Conservation (phyloP, 129 eudicot species). For the Oenanthe sinensis region DNA sequence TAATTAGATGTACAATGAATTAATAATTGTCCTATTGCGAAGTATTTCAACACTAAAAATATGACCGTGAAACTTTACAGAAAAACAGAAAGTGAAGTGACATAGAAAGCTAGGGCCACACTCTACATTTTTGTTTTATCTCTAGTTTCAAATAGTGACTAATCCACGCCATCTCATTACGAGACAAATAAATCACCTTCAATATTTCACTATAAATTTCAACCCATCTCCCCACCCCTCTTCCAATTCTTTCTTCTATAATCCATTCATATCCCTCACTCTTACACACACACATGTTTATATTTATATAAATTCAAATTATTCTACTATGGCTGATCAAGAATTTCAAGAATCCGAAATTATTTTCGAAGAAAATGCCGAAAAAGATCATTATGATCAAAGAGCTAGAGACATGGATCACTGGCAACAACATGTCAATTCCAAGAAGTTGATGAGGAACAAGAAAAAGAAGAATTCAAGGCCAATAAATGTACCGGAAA, state of each 20-base stretch:
- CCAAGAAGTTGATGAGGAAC: constrained; percentile 12
- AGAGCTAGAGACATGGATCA: not conserved
- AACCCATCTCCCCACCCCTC: not conserved
- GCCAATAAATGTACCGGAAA: constrained; percentile 34
- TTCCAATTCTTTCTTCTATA: not conserved
- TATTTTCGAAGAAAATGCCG: constrained; percentile 18
- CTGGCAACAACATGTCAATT: not conserved
- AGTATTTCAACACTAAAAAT: not conserved
- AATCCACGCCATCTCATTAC: constrained; percentile 1
- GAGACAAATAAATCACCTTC: not conserved
- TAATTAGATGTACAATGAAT: not conserved
- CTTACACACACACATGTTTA: not conserved
- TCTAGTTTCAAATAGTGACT: not conserved
- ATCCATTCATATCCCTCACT: not conserved
- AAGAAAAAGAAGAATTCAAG: constrained; percentile 13
- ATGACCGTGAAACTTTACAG: not conserved
- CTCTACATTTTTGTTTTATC: not conserved
- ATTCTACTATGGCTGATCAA: constrained; percentile 4
- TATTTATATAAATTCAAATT: too few species aligned
- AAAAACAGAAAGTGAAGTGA: not conserved
- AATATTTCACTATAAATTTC: not conserved
- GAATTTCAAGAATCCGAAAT: constrained; percentile 54
- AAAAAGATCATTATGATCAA: not conserved
- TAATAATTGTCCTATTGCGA: not conserved
- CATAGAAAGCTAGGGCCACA: not conserved